Evolutionary conservation across 345 rosid species (phyloP).

Genomic region (Alliaria petiolata): DNA sequence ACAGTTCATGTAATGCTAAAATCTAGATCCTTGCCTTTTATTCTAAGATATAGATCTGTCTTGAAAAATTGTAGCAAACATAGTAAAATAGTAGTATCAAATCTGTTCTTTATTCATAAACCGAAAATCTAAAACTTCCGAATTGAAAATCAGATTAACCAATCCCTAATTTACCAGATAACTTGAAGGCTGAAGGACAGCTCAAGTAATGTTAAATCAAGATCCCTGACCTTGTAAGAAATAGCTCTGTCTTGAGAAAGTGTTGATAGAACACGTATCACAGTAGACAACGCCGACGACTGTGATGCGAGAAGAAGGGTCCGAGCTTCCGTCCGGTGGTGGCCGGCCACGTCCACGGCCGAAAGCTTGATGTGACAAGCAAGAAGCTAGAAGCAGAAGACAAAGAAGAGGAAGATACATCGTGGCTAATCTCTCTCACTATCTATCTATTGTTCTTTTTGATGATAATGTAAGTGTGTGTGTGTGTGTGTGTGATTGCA

Average conservation of each 20-base stretch:
- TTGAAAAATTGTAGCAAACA: slow-evolving; percentile 38
- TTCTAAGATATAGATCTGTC: slow-evolving; percentile 63
- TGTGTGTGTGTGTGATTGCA: slow-evolving; percentile 28
- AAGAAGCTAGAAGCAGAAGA: slow-evolving; percentile 37
- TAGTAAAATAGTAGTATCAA: too few species aligned
- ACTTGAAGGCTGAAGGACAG: not conserved
- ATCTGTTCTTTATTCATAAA: not conserved
- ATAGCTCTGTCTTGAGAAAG: slow-evolving; percentile 75
- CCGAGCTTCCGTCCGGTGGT: slow-evolving; percentile 14
- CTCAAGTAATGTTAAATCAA: not conserved
- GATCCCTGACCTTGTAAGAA: slow-evolving; percentile 70
- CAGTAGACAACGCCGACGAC: slow-evolving; percentile 80
- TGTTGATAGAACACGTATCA: slow-evolving; percentile 58
- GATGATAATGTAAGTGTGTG: slow-evolving; percentile 22
- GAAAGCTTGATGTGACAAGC: slow-evolving; percentile 32
- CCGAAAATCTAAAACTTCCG: not conserved
- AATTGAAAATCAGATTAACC: not conserved
- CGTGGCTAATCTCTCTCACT: slow-evolving; percentile 11
- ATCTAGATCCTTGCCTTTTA: not conserved
- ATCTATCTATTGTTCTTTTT: slow-evolving; percentile 3
- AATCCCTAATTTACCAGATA: not conserved
- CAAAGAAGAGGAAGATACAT: slow-evolving; percentile 41
- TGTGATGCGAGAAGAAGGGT: slow-evolving; percentile 53
- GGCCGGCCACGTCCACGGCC: slow-evolving; percentile 21
- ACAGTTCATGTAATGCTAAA: not conserved